Evolutionary conservation across 1,284 basidiomycete species (phyloP).

Genomic region (Filobasidium uniguttulatum): DNA sequence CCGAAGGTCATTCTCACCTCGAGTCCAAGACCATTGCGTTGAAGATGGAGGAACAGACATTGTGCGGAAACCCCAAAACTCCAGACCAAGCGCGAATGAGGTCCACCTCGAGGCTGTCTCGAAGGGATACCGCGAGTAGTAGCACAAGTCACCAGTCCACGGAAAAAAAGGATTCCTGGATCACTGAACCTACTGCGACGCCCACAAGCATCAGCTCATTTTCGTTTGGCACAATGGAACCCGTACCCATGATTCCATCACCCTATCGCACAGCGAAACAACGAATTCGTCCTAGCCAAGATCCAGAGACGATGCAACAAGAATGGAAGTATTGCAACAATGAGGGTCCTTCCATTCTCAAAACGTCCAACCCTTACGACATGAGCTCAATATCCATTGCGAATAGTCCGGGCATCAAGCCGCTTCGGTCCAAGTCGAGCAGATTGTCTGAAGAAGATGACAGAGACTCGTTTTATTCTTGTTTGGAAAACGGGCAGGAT

Average conservation of each 20-base stretch:
- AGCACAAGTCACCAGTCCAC: no score
- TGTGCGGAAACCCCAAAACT: no score
- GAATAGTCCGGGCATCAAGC: background rate
- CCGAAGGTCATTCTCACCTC: no score
- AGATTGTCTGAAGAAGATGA: background rate
- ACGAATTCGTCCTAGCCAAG: no score
- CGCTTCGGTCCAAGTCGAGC: background rate
- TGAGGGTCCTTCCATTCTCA: slow-evolving; percentile 10
- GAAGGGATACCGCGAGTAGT: no score
- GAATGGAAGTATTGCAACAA: background rate
- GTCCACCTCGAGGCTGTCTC: no score
- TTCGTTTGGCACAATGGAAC: slow-evolving; percentile 1
- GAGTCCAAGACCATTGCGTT: no score
- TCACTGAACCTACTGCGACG: slow-evolving; percentile 9
- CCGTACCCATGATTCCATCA: background rate
- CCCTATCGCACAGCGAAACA: no score
- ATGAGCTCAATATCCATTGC: background rate
- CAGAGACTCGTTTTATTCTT: no score
- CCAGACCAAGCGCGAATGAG: no score
- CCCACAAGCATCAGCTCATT: slow-evolving; percentile 7
- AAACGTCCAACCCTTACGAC: slow-evolving; percentile 6
- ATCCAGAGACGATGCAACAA: background rate
- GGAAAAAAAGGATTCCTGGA: slow-evolving; percentile 7
- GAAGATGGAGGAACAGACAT: no score
- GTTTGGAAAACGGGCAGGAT: no score